These are phyloP conservation scores for Amphibolis antarctica DNA, from an alignment of 106 monocot species.

Conservation along the genomic window DNA sequence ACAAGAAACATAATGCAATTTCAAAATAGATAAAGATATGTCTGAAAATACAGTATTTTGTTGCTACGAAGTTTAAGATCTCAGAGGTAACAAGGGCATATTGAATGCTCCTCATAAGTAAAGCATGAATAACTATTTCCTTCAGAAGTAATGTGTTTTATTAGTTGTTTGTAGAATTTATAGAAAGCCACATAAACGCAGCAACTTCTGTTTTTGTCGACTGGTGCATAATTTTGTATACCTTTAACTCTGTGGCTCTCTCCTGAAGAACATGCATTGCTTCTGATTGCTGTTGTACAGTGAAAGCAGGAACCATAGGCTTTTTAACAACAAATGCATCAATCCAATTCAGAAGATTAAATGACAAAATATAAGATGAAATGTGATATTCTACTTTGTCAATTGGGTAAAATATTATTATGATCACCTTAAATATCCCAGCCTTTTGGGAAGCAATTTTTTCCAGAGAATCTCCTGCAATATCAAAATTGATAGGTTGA, in stretches of 20 bases:
- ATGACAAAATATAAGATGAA: too few species aligned
- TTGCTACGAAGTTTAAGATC: too few species aligned
- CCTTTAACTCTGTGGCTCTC: slow-evolving; percentile 48
- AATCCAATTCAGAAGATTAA: neutral
- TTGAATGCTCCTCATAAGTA: too few species aligned
- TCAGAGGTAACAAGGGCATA: too few species aligned
- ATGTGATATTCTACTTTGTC: too few species aligned
- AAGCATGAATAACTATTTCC: too few species aligned
- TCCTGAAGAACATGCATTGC: slow-evolving; percentile 55
- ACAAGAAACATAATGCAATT: neutral
- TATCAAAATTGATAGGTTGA: neutral
- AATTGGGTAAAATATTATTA: neutral
- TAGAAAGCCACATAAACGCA: neutral
- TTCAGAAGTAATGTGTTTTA: too few species aligned
- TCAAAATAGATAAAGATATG: too few species aligned
- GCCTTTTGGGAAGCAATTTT: slow-evolving; percentile 75
- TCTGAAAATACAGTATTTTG: too few species aligned
- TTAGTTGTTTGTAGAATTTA: too few species aligned
- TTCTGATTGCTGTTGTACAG: slow-evolving; percentile 49
- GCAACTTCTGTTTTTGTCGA: too few species aligned
- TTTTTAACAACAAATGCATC: slow-evolving; percentile 35
- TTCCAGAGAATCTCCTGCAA: slow-evolving; percentile 58
- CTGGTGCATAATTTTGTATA: slow-evolving; percentile 2
- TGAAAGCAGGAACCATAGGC: slow-evolving; percentile 56
- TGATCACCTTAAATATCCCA: slow-evolving; percentile 76